Evolutionary conservation across 257 asterid species (phyloP).

Genomic region (Eucommia ulmoides): DNA sequence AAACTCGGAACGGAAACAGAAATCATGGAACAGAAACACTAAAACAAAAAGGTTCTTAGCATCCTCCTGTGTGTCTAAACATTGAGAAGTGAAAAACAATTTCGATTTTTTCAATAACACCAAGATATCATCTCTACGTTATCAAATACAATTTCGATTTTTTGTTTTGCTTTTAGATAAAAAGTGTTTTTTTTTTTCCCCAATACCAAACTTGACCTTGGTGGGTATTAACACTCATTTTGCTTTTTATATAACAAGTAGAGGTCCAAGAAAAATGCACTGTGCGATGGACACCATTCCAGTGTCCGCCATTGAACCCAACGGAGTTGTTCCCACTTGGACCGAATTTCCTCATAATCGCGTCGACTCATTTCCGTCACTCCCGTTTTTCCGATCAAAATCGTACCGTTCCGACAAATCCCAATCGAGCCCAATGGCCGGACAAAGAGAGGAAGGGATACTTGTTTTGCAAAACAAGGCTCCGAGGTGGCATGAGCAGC

Average conservation of each 20-base stretch:
- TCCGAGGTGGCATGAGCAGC: constrained; percentile 98
- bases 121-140: too few relatives aligned
- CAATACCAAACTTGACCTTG: too few relatives aligned
- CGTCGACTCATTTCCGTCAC: constrained; percentile 33
- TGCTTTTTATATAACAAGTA: constrained; percentile 18
- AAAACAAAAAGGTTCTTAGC: too few relatives aligned
- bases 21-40: too few relatives aligned
- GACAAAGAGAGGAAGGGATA: constrained; percentile 27
- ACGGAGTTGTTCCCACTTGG: constrained; percentile 59
- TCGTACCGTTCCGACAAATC: constrained; percentile 34
- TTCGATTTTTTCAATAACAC: too few relatives aligned
- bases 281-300: constrained; percentile 66
- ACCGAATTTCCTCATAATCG: constrained; percentile 31
- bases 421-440: constrained; percentile 20
- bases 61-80: too few relatives aligned
- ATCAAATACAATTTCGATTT: too few relatives aligned
- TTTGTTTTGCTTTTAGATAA: too few relatives aligned
- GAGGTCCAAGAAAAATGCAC: constrained; percentile 92
- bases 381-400: constrained; percentile 35
- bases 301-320: constrained; percentile 55
- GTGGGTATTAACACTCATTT: too few relatives aligned
- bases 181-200: too few relatives aligned
- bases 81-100: too few relatives aligned
- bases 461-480: constrained; percentile 53
- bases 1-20: too few relatives aligned